Conservation (phyloP, 2,329 filamentous ascomycete genomes). For the Teratosphaeria viscida region DNA sequence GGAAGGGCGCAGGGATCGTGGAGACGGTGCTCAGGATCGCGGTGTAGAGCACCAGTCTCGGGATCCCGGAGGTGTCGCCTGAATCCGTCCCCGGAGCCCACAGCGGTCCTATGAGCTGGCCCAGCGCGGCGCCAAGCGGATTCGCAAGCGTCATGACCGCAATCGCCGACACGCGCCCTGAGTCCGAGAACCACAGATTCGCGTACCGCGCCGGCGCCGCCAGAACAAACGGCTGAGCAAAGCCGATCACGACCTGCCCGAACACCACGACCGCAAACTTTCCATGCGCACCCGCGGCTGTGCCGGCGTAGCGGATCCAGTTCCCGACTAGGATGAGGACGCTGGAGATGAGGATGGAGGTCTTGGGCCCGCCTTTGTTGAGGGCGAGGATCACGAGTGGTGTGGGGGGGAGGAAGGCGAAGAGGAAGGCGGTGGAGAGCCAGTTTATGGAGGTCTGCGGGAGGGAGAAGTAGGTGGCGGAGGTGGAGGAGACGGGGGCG, state of each 20-base stretch:
- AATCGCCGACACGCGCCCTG: slow-evolving; percentile 75
- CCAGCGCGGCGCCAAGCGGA: slow-evolving; percentile 78
- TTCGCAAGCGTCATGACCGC: slow-evolving; percentile 79
- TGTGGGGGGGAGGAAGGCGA: slow-evolving; percentile 65
- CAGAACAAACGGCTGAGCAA: slow-evolving; percentile 86
- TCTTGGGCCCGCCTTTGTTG: slow-evolving; percentile 65
- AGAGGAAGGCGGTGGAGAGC: slow-evolving; percentile 79
- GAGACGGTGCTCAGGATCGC: slow-evolving; percentile 45
- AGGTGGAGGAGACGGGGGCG: slow-evolving; percentile 65
- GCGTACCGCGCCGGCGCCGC: slow-evolving; percentile 83
- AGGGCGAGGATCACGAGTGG: slow-evolving; percentile 67
- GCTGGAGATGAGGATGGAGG: slow-evolving; percentile 63
- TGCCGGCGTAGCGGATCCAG: slow-evolving; percentile 53
- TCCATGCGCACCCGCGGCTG: slow-evolving; percentile 32
- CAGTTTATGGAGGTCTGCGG: slow-evolving; percentile 76
- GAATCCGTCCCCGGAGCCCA: slow-evolving; percentile 44
- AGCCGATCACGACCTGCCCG: slow-evolving; percentile 79
- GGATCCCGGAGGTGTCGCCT: slow-evolving; percentile 49
- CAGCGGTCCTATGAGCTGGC: slow-evolving; percentile 74
- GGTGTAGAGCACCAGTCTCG: slow-evolving; percentile 60
- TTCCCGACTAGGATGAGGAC: slow-evolving; percentile 70
- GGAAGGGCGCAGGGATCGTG: slow-evolving; percentile 67
- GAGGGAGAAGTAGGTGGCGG: slow-evolving; percentile 66
- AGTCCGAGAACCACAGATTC: slow-evolving; percentile 85
- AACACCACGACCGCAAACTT: slow-evolving; percentile 72